Evolutionary conservation across 805 yeast species (phyloP).

Genomic region (Brettanomyces custersianus): DNA sequence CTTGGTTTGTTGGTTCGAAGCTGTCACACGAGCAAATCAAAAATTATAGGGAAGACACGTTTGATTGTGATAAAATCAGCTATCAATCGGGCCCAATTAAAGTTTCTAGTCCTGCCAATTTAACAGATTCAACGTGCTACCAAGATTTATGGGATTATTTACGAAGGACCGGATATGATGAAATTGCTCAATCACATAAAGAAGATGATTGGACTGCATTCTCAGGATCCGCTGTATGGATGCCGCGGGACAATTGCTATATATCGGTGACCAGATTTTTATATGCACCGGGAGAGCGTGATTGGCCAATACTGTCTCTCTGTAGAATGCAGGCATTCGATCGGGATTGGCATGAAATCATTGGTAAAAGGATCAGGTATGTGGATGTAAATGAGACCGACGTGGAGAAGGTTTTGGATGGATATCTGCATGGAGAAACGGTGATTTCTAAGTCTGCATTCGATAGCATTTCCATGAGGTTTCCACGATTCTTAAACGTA

Average conservation of each 20-base stretch:
- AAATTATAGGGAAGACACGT: too few relatives aligned
- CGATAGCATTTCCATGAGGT: constrained; percentile 20
- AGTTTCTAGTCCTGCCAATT: background rate
- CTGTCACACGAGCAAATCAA: too few relatives aligned
- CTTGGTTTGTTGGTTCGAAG: too few relatives aligned
- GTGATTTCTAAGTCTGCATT: constrained; percentile 6
- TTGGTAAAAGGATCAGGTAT: constrained; percentile 25
- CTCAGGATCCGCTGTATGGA: constrained; percentile 45
- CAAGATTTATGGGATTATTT: constrained; percentile 1
- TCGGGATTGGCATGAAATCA: constrained; percentile 37
- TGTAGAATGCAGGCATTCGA: constrained; percentile 37
- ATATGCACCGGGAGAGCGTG: constrained; percentile 26
- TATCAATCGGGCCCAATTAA: too few relatives aligned
- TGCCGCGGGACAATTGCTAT: constrained; percentile 40
- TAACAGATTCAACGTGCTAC: background rate
- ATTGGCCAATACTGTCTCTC: constrained; percentile 30
- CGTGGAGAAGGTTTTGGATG: constrained; percentile 20
- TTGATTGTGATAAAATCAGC: too few relatives aligned
- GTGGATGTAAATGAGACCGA: constrained; percentile 23
- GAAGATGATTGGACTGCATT: constrained; percentile 32
- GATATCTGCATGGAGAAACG: constrained; percentile 20
- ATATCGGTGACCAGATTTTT: constrained; percentile 36
- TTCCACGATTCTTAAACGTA: constrained; percentile 23
- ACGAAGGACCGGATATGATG: background rate
- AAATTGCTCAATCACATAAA: background rate